phyloP scores from a whole-genome alignment of 176 grass and related monocot species.

The Aegilops umbellulata region DNA sequence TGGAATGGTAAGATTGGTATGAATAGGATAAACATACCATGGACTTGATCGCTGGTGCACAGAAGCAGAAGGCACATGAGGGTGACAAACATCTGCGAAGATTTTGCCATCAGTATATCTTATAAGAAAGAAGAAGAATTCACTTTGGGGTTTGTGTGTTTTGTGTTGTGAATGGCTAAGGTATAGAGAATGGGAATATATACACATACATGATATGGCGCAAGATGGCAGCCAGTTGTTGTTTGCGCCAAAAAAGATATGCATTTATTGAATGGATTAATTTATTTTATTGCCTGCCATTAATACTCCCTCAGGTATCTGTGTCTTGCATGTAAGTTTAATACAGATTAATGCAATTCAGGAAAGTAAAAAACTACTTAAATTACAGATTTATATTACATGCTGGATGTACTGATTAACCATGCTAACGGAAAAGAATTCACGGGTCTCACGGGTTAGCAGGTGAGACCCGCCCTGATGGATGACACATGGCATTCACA shows the following conservation, averaged over 20 bases:
- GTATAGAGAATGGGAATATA: not conserved
- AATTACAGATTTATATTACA: too few relatives aligned
- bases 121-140: not conserved
- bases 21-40: not conserved
- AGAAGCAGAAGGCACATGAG: slow-evolving; percentile 3
- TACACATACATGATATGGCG: not conserved
- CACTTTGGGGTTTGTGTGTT: not conserved
- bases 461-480: too few relatives aligned
- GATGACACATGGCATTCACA: too few relatives aligned
- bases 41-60: not conserved
- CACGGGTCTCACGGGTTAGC: too few relatives aligned
- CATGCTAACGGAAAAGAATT: too few relatives aligned
- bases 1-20: not conserved
- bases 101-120: not conserved
- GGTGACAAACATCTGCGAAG: not conserved
- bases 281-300: too few relatives aligned
- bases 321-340: too few relatives aligned
- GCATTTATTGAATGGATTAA: not conserved
- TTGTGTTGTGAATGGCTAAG: not conserved
- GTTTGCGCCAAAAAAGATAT: not conserved
- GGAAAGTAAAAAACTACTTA: too few relatives aligned
- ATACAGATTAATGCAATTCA: too few relatives aligned
- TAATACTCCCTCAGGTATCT: too few relatives aligned
- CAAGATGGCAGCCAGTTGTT: not conserved
- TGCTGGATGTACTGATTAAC: too few relatives aligned